A percentile compares a stretch with the other conserved stretches of the same genome.
phyloP scores from a whole-genome alignment of 1,139 yeast genomes.

The Kodamaea sp. region DNA sequence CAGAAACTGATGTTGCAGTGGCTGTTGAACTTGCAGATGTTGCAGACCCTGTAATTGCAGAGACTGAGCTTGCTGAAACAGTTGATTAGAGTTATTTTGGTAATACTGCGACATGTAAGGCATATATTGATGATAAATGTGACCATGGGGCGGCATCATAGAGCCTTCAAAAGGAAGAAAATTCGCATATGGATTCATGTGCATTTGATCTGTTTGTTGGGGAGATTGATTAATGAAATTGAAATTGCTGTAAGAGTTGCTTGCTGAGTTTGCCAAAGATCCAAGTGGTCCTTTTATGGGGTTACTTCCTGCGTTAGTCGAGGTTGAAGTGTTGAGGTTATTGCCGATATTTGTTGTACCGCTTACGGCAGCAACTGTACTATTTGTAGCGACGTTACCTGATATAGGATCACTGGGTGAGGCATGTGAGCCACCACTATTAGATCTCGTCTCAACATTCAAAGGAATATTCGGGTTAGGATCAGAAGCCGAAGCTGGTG shows the following conservation, averaged over 20 bases:
- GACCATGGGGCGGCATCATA: conserved; percentile 4
- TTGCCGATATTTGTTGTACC: too few species aligned
- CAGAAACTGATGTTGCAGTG: conserved; percentile 5
- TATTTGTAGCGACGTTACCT: not conserved
- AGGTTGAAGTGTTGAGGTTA: not conserved
- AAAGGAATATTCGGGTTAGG: conserved; percentile 10
- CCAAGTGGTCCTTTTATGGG: conserved; percentile 1
- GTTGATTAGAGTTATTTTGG: conserved; percentile 1
- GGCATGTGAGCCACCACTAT: too few species aligned
- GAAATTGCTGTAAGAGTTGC: conserved; percentile 1
- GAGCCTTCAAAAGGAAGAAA: conserved; percentile 9
- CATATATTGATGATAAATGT: conserved; percentile 5
- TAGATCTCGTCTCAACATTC: not conserved
- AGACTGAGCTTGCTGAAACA: conserved; percentile 2
- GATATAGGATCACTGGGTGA: conserved; percentile 3
- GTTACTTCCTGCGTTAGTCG: conserved; percentile 6
- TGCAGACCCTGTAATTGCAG: conserved; percentile 7
- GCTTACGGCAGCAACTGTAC: not conserved
- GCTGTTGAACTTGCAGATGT: conserved; percentile 9
- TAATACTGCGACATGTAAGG: conserved; percentile 1
- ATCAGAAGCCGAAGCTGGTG: conserved; percentile 13
- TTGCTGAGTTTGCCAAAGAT: conserved; percentile 1
- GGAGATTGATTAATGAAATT: conserved; percentile 4
- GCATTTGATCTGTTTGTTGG: not conserved
- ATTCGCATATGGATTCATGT: conserved; percentile 8